Conservation (phyloP, 495 filamentous ascomycete genomes). For the Oidiodendron maius region DNA sequence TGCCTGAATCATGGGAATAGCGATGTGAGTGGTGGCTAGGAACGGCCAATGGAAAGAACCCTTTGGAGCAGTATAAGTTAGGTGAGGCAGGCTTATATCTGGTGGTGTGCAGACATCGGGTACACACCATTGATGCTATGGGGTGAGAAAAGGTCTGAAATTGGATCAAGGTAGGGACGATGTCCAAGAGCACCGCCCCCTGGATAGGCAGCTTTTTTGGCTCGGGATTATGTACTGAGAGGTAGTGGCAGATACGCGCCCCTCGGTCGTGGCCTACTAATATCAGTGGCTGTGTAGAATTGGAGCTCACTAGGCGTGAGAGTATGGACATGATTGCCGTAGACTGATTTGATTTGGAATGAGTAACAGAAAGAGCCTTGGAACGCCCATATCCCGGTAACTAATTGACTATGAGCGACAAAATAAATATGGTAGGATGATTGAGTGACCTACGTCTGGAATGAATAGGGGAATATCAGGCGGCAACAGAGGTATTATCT, state of each 20-base stretch:
- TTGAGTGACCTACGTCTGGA: too few relatives aligned
- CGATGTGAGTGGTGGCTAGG: conserved; percentile 39
- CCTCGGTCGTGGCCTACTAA: conserved; percentile 43
- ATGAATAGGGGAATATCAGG: conserved; percentile 28
- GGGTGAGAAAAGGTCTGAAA: conserved; percentile 24
- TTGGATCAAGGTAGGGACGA: conserved; percentile 42
- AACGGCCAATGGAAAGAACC: conserved; percentile 46
- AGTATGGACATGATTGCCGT: conserved; percentile 30
- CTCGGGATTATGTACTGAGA: conserved; percentile 27
- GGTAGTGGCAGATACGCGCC: conserved; percentile 39
- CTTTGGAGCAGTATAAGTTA: too few relatives aligned
- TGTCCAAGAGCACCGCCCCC: conserved; percentile 36
- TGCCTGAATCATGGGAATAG: conserved; percentile 35
- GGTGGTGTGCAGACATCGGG: too few relatives aligned
- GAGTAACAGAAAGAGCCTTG: conserved; percentile 19
- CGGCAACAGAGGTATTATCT: conserved; percentile 20
- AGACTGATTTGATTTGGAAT: conserved; percentile 32
- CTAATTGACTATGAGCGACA: neutral
- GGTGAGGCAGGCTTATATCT: too few relatives aligned
- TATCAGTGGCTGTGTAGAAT: conserved; percentile 16
- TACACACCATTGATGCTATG: too few relatives aligned
- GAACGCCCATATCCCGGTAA: conserved; percentile 42
- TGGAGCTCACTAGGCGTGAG: conserved; percentile 13
- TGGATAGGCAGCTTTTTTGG: conserved; percentile 22
- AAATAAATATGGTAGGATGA: too few relatives aligned